These are phyloP conservation scores for Malassezia psittaci DNA, from an alignment of 1,284 basidiomycete species.

Conservation along the genomic window DNA sequence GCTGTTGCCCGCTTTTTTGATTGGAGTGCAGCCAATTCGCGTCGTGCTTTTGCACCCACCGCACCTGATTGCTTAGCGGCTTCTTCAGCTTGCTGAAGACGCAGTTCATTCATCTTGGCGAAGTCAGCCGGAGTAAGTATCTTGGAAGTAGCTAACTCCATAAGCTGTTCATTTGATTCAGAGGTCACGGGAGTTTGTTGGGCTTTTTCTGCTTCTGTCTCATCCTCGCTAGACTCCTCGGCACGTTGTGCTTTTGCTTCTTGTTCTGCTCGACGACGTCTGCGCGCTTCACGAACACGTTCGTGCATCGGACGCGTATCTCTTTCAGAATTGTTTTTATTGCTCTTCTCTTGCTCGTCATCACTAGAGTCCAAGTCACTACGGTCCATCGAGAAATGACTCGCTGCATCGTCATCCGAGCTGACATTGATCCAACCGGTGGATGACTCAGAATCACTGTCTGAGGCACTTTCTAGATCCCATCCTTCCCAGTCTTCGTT, in stretches of 20 bases:
- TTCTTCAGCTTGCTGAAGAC: constrained; percentile 63
- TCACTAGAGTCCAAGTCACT: constrained; percentile 62
- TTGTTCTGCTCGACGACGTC: constrained; percentile 22
- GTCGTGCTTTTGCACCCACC: constrained; percentile 27
- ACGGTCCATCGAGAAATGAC: constrained; percentile 54
- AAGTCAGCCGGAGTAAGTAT: constrained; percentile 98
- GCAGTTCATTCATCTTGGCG: constrained; percentile 78
- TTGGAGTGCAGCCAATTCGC: constrained; percentile 58
- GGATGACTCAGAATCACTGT: constrained; percentile 54
- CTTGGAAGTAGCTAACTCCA: constrained; percentile 64
- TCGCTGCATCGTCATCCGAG: constrained; percentile 60
- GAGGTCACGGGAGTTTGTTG: constrained; percentile 16
- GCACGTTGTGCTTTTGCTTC: constrained; percentile 28
- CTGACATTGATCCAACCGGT: constrained; percentile 72
- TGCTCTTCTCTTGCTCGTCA: constrained; percentile 41
- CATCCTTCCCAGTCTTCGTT: constrained; percentile 76
- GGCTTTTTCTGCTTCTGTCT: constrained; percentile 34
- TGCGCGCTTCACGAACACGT: constrained; percentile 22
- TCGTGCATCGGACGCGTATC: constrained; percentile 18
- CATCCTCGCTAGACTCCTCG: constrained; percentile 26
- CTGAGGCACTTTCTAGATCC: constrained; percentile 66
- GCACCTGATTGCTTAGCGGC: constrained; percentile 50
- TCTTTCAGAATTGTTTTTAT: neutral
- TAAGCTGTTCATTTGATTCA: constrained; percentile 32
- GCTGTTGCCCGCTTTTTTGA: constrained; percentile 55